phyloP scores from a whole-genome alignment of 805 yeast species.

The Wickerhamomyces chambardii region DNA sequence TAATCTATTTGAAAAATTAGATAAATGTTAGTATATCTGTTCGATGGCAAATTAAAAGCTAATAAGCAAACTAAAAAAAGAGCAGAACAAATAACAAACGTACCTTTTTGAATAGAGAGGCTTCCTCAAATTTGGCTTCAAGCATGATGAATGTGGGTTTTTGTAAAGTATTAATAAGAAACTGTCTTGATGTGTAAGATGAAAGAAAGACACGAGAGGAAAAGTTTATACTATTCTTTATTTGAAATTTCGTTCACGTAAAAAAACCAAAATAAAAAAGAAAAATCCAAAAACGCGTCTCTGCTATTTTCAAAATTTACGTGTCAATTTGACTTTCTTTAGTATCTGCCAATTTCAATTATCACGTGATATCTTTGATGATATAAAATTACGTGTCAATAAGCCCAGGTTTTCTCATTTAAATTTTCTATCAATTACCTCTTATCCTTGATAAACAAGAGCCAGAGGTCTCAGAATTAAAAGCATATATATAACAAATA shows the following conservation, averaged over 20 bases:
- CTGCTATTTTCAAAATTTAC: background rate
- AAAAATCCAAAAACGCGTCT: background rate
- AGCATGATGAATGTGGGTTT: constrained; percentile 47
- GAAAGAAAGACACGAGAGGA: background rate
- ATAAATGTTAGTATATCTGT: no score
- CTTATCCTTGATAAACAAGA: no score
- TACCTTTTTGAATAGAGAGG: constrained; percentile 78
- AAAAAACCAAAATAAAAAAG: background rate
- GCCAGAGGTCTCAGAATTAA: no score
- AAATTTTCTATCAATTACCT: no score
- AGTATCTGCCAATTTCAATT: background rate
- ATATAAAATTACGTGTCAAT: no score
- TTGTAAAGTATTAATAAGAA: background rate
- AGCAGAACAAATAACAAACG: constrained; percentile 7
- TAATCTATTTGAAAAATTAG: constrained; percentile 32
- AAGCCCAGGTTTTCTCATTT: no score
- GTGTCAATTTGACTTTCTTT: background rate
- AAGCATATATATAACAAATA: no score
- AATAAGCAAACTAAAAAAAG: no score
- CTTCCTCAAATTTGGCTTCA: constrained; percentile 95
- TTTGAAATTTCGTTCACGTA: background rate
- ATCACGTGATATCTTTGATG: no score
- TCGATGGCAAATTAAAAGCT: no score
- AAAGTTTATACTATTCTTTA: no score
- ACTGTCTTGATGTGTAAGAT: background rate